Evolutionary conservation across 2,329 filamentous ascomycete species (phyloP).

Genomic region (Dendrostoma leiphaemia): DNA sequence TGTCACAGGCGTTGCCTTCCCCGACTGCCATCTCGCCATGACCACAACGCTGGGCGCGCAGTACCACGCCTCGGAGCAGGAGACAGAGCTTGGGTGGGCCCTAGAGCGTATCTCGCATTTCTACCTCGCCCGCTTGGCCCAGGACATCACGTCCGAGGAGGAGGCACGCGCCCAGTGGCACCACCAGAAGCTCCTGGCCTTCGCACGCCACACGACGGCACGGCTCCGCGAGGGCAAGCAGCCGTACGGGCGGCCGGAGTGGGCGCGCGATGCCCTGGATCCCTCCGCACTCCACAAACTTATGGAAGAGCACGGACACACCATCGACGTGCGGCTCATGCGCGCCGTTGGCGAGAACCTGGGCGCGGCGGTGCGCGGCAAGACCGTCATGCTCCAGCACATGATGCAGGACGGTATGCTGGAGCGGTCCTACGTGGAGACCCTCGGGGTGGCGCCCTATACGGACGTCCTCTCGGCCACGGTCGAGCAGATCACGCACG

Average conservation of each 20-base stretch:
- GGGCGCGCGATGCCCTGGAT: conserved; percentile 6
- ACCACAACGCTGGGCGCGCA: too few relatives aligned
- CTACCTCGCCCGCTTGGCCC: too few relatives aligned
- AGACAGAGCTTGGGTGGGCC: too few relatives aligned
- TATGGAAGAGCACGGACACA: neutral
- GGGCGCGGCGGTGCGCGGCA: conserved; percentile 14
- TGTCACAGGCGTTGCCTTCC: too few relatives aligned
- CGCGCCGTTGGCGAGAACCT: conserved; percentile 19
- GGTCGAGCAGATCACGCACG: neutral
- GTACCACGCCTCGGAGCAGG: too few relatives aligned
- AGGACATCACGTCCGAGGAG: too few relatives aligned
- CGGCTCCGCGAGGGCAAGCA: neutral
- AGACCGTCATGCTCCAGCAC: conserved; percentile 29
- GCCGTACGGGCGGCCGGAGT: neutral
- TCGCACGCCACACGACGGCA: neutral
- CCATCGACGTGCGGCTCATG: conserved; percentile 20
- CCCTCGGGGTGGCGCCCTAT: neutral
- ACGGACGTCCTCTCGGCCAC: neutral
- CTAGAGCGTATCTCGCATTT: too few relatives aligned
- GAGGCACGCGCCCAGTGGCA: neutral
- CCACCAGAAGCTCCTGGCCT: neutral
- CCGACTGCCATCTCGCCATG: too few relatives aligned
- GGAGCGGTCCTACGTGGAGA: conserved; percentile 24
- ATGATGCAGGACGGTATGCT: conserved; percentile 27
- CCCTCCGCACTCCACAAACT: too few relatives aligned